Conservation (phyloP, 108 stramenopile species). For the Ochromonas danica region DNA sequence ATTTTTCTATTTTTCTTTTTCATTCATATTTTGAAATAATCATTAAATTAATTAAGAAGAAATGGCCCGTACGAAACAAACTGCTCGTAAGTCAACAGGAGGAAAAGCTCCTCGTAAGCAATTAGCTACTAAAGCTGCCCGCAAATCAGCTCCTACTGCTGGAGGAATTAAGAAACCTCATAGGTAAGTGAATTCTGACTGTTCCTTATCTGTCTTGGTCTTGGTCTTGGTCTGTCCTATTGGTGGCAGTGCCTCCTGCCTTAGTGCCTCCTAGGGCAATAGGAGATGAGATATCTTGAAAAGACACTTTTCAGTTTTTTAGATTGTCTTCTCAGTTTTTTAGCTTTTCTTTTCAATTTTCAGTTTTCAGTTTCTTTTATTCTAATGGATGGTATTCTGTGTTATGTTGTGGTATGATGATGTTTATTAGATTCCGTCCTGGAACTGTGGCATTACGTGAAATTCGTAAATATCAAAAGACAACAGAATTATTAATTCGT, state of each 20-base stretch:
- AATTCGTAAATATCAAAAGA: conserved; percentile 88
- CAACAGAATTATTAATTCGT: conserved; percentile 57
- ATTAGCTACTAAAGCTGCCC: conserved; percentile 83
- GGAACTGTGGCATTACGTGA: conserved; percentile 78
- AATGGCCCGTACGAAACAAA: conserved; percentile 98
- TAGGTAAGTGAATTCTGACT: conserved; percentile 42
- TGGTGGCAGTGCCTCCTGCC: too few relatives aligned
- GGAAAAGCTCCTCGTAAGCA: conserved; percentile 77
- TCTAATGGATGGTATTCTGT: too few relatives aligned
- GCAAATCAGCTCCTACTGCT: conserved; percentile 58
- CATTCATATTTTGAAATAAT: too few relatives aligned
- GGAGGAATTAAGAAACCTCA: conserved; percentile 65
- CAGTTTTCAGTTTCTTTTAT: too few relatives aligned
- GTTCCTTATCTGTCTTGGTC: not conserved
- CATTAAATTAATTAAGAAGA: not conserved
- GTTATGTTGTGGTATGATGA: too few relatives aligned
- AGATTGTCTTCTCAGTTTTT: too few relatives aligned
- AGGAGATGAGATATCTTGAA: too few relatives aligned
- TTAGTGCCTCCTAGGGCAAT: too few relatives aligned
- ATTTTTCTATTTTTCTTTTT: too few relatives aligned
- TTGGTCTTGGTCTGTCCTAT: too few relatives aligned
- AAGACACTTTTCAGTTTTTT: too few relatives aligned
- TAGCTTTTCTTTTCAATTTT: too few relatives aligned
- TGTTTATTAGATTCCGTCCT: conserved; percentile 45
- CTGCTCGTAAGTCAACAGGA: conserved; percentile 94